These are phyloP conservation scores for Cichorium intybus DNA, from an alignment of 140 eudicot species.

Conservation along the genomic window DNA sequence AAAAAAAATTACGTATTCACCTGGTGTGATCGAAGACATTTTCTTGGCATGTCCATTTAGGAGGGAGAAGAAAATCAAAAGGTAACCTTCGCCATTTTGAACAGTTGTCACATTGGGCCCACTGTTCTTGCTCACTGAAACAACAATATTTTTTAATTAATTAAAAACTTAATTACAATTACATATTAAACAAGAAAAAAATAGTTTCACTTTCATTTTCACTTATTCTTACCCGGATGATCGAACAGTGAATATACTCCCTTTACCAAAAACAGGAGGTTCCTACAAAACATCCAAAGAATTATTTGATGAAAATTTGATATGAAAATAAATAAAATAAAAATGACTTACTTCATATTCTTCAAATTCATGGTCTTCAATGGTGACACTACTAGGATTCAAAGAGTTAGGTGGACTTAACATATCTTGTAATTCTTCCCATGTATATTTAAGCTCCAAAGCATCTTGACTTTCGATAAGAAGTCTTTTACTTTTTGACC, in stretches of 20 bases:
- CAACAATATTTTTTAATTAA: conserved; percentile 9
- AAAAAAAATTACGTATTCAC: conserved; percentile 23
- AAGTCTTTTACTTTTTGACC: conserved; percentile 76
- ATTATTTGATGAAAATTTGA: not conserved
- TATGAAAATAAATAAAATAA: not conserved
- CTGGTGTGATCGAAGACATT: conserved; percentile 65
- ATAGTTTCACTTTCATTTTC: too few relatives aligned
- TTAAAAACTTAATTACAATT: not conserved
- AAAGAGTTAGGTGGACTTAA: conserved; percentile 51
- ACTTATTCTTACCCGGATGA: conserved; percentile 73
- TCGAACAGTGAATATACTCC: conserved; percentile 74
- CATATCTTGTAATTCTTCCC: conserved; percentile 96
- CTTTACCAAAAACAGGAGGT: conserved; percentile 94
- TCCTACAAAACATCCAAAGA: conserved; percentile 44
- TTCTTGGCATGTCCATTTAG: conserved; percentile 87
- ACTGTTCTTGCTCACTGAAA: conserved; percentile 80
- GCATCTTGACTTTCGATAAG: conserved; percentile 78
- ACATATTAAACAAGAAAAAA: not conserved
- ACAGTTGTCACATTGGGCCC: conserved; percentile 89
- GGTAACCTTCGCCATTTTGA: conserved; percentile 91
- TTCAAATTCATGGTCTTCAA: conserved; percentile 88
- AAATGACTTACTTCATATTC: conserved; percentile 70
- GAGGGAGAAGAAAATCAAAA: conserved; percentile 69
- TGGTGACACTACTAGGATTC: conserved; percentile 52
- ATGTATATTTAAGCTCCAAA: conserved; percentile 72